These are phyloP conservation scores for Paraphaeosphaeria minitans DNA, from an alignment of 2,329 filamentous ascomycete genomes.

Conservation along the genomic window DNA sequence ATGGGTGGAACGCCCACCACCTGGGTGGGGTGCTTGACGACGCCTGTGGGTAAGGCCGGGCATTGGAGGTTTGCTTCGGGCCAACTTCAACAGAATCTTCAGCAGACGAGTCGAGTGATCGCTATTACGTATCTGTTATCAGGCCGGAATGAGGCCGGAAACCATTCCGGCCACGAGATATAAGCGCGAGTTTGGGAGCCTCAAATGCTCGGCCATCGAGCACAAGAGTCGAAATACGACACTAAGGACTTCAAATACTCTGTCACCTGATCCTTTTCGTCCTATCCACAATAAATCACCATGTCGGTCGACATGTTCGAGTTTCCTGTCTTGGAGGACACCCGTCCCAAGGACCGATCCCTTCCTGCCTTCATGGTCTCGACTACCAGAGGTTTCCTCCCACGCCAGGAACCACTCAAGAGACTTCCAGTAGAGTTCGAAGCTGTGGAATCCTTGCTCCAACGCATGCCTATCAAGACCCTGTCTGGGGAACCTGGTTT, in stretches of 20 bases:
- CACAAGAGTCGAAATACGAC: conserved; percentile 6
- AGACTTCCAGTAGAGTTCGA: conserved; percentile 75
- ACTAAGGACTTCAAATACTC: background rate
- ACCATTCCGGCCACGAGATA: conserved; percentile 43
- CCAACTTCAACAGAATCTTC: conserved; percentile 7
- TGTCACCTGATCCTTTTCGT: background rate
- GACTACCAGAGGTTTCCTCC: conserved; percentile 74
- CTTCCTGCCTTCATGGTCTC: conserved; percentile 81
- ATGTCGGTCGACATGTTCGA: conserved; percentile 39
- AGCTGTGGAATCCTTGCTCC: conserved; percentile 71
- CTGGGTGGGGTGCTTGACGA: background rate
- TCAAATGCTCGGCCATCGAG: conserved; percentile 6
- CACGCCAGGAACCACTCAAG: conserved; percentile 57
- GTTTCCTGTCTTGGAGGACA: conserved; percentile 69
- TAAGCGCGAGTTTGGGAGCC: conserved; percentile 30
- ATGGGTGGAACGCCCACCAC: conserved; percentile 4
- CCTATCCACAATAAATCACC: conserved; percentile 43
- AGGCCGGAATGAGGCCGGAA: conserved; percentile 47
- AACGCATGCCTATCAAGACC: conserved; percentile 79
- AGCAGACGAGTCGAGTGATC: conserved; percentile 27
- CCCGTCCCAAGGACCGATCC: conserved; percentile 64
- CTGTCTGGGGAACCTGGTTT: conserved; percentile 75
- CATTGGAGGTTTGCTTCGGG: conserved; percentile 23
- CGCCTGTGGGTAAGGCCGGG: conserved; percentile 15
- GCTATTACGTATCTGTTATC: conserved; percentile 47